Evolutionary conservation across 331 rosid genomes (phyloP).

Genomic region (Pyrus hybrid): DNA sequence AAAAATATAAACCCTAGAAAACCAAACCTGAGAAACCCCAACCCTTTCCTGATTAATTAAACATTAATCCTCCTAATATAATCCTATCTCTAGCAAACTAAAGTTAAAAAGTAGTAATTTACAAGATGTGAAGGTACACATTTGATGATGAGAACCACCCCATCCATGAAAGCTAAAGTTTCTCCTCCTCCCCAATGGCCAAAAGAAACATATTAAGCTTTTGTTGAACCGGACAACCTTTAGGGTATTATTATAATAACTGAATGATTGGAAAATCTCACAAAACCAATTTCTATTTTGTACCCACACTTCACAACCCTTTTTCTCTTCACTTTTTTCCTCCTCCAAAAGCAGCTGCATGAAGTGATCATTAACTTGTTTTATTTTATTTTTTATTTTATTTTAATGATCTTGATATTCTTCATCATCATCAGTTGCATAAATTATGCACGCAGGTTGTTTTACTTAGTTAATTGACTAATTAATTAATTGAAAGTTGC

Average conservation of each 20-base stretch:
- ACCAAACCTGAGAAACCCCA: neutral
- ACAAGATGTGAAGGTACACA: neutral
- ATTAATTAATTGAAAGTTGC: neutral
- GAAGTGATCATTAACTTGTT: neutral
- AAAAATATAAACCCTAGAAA: neutral
- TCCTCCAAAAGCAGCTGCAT: neutral
- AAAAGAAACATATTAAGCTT: neutral
- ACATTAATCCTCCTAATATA: neutral
- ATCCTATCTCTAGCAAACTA: neutral
- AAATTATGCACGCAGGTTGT: neutral
- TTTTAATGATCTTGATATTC: neutral
- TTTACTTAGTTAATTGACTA: no score
- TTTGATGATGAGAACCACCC: neutral
- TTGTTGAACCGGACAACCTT: neutral
- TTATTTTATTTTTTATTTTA: no score
- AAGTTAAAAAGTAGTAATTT: neutral
- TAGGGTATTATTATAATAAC: no score
- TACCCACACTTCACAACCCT: neutral
- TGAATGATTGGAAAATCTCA: neutral
- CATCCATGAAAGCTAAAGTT: neutral
- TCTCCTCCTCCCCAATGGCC: neutral
- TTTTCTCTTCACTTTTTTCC: no score
- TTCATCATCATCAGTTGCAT: neutral
- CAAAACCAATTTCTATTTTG: neutral
- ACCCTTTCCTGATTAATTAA: neutral